phyloP scores from a whole-genome alignment of 2,329 filamentous ascomycete genomes.

The Alternaria sp. region DNA sequence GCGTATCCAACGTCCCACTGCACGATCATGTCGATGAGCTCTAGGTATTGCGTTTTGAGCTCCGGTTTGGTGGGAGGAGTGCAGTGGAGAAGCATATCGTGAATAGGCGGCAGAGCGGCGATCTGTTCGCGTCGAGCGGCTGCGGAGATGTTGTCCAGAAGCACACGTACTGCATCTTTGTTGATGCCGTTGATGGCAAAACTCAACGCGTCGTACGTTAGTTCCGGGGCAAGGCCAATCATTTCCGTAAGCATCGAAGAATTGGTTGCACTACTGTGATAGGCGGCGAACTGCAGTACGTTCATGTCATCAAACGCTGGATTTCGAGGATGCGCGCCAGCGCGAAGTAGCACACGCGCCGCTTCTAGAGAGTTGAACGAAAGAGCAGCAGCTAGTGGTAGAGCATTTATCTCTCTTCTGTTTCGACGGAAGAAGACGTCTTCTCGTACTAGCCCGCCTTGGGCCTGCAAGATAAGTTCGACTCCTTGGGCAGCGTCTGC shows the following conservation, averaged over 20 bases:
- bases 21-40: conserved; percentile 25
- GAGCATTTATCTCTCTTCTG: conserved; percentile 24
- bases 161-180: conserved; percentile 20
- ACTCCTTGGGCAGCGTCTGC: conserved; percentile 29
- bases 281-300: conserved; percentile 23
- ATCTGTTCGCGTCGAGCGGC: conserved; percentile 24
- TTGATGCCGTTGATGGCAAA: conserved; percentile 25
- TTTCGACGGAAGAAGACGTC: conserved; percentile 26
- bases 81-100: conserved; percentile 24
- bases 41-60: conserved; percentile 16
- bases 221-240: conserved; percentile 23
- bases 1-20: conserved; percentile 25
- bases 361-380: conserved; percentile 21
- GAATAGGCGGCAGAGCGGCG: conserved; percentile 24
- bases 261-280: conserved; percentile 19
- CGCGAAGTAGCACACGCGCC: conserved; percentile 24
- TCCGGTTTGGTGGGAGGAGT: conserved; percentile 8
- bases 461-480: conserved; percentile 26
- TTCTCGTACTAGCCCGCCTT: conserved; percentile 23
- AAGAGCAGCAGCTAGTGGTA: conserved; percentile 26
- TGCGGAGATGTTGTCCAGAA: conserved; percentile 26
- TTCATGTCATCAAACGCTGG: conserved; percentile 30
- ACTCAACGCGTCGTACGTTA: conserved; percentile 28
- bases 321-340: conserved; percentile 27
- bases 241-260: conserved; percentile 27